Base-by-base conservation (phyloP, 768 basidiomycete genomes). In the Asterophora parasitica region DNA sequence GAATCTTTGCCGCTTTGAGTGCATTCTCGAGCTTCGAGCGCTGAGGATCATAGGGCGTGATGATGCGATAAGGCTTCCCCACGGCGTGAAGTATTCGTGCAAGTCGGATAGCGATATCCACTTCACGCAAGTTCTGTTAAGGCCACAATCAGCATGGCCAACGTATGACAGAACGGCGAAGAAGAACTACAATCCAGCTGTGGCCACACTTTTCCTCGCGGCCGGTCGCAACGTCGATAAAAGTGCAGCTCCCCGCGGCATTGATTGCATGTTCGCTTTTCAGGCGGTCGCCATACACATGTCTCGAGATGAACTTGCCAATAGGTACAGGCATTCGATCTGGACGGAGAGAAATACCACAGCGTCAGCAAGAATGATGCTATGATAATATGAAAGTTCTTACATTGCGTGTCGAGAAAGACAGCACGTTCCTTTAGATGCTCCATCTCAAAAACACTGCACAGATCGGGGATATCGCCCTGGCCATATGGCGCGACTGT, bases 31-130 rank as follows among this genome's bases (percentile, higher is more conserved):
- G 59, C 4, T 58, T 47, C 11, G 65, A 68, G 7, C 84, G 73
- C 60, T 89, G 88, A 4, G 77, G 75, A 61, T 88, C 85, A 61
- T 89, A 89, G 0, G 85, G 87, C 0, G 86, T 88, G 49, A 89
- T 81, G 17, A 89, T 78, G 1, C 72, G 70, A 56, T 70, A 89
- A 0, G 71, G 61, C 38, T 65, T 68, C 0, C 58, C 55, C n/a
- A 65, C 55, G 1, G 52, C 40, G 32, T 75, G 60, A 17, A 81
- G 71, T 36, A 69, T 69, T 7, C 59, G 57, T 16, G 76, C 77
- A 42, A 83, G 66, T 43, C 65, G 58, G 4, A 81, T 53, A 6
- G 77, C 72, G 10, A 74, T 71, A 10, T 69, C 41, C 33, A 73
- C 65, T 56, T 88, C 84, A 10, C 60, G 60, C 11, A 56, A 10